A percentile compares a stretch with the other conserved stretches of the same genome.
phyloP scores from a whole-genome alignment of 768 basidiomycete species.

The Lactifluus rugatus region DNA sequence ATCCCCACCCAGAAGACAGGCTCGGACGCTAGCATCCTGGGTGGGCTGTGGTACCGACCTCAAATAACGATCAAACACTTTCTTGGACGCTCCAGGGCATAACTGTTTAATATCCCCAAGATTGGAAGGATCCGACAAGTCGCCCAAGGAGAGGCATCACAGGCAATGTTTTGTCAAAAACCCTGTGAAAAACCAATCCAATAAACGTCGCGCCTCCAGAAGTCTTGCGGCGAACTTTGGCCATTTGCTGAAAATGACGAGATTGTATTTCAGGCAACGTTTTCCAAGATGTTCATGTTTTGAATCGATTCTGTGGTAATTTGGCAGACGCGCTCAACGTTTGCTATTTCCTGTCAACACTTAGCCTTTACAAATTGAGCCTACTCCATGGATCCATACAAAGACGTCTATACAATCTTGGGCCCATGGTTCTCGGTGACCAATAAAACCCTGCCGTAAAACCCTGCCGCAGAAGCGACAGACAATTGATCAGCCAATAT shows the following conservation, averaged over 20 bases:
- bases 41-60: no score
- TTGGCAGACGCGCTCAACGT: slow-evolving; percentile 57
- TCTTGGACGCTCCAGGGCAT: slow-evolving; percentile 34
- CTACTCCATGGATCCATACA: background rate
- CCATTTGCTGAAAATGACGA: slow-evolving; percentile 44
- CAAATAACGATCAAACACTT: slow-evolving; percentile 25
- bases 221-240: slow-evolving; percentile 45
- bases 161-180: slow-evolving; percentile 40
- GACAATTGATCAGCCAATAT: slow-evolving; percentile 39
- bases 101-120: slow-evolving; percentile 39
- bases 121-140: slow-evolving; percentile 41
- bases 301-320: slow-evolving; percentile 50
- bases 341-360: slow-evolving; percentile 46
- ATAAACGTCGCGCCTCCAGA: slow-evolving; percentile 54
- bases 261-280: slow-evolving; percentile 49
- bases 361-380: slow-evolving; percentile 1
- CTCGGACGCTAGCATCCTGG: no score
- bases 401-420: slow-evolving; percentile 58
- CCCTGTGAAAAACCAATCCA: slow-evolving; percentile 59
- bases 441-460: background rate
- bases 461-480: no score
- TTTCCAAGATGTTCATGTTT: no score
- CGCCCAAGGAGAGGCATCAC: slow-evolving; percentile 43
- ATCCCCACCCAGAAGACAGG: no score
- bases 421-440: slow-evolving; percentile 54